These are phyloP conservation scores for Peniophora sp. DNA, from an alignment of 1,284 basidiomycete species.

Conservation along the genomic window DNA sequence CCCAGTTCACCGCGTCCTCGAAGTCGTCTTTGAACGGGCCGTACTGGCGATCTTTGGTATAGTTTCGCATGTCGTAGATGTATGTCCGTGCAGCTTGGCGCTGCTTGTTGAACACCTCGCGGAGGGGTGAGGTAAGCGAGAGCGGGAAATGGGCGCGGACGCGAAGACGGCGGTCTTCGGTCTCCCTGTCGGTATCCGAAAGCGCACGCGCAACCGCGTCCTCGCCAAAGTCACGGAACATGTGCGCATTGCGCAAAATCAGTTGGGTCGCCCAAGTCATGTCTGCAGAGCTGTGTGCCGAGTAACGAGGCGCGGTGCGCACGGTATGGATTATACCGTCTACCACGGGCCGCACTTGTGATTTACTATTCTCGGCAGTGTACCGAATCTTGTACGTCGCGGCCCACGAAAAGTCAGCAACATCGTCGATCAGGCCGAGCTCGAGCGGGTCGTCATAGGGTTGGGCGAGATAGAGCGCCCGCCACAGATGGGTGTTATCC, in stretches of 20 bases:
- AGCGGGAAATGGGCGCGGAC: conserved; percentile 37
- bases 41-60: conserved; percentile 39
- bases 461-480: conserved; percentile 44
- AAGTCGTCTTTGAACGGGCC: conserved; percentile 42
- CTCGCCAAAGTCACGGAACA: neutral
- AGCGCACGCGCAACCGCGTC: conserved; percentile 9
- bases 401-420: conserved; percentile 19
- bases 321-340: conserved; percentile 23
- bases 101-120: conserved; percentile 16
- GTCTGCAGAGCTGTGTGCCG: conserved; percentile 12
- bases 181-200: too few species aligned
- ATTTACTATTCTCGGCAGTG: conserved; percentile 14
- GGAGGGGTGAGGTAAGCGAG: conserved; percentile 22
- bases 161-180: too few species aligned
- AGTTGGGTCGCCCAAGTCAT: conserved; percentile 27
- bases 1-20: conserved; percentile 41
- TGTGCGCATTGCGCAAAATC: neutral
- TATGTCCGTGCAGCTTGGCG: conserved; percentile 43
- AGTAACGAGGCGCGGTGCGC: conserved; percentile 29
- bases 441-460: conserved; percentile 55
- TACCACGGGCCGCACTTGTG: conserved; percentile 7
- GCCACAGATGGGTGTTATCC: conserved; percentile 55
- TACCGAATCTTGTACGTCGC: conserved; percentile 23
- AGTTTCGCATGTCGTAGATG: conserved; percentile 60
- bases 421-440: conserved; percentile 17